phyloP scores from a whole-genome alignment of 139 green algal genomes.

The Volvox reticuliferus region DNA sequence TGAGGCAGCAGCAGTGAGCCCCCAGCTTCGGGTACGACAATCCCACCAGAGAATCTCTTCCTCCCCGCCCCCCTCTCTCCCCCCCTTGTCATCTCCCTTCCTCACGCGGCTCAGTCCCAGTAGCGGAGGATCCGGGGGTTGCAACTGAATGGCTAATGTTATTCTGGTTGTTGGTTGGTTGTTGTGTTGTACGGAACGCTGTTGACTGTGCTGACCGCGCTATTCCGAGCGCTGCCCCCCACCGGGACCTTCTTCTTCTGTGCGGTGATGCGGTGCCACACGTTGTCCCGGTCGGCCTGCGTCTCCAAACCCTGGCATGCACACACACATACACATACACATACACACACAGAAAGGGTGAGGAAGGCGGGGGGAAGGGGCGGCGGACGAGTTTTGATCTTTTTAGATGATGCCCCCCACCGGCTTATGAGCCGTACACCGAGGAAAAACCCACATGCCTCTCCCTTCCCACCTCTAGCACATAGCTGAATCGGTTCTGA shows the following conservation, averaged over 20 bases:
- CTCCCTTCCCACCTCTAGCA: slow-evolving; percentile 48
- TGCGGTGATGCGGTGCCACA: slow-evolving; percentile 62
- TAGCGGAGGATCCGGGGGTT: too few species aligned
- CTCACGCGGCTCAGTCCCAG: too few species aligned
- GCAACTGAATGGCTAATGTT: too few species aligned
- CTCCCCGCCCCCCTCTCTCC: not conserved
- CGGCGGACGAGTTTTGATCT: not conserved
- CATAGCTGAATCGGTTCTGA: slow-evolving; percentile 56
- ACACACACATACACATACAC: too few species aligned
- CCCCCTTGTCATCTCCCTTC: not conserved
- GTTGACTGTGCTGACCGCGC: not conserved
- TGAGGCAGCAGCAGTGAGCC: too few species aligned
- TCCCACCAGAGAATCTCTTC: not conserved
- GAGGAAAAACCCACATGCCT: not conserved
- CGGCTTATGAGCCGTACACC: not conserved
- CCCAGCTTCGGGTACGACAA: not conserved
- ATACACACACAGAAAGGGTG: not conserved
- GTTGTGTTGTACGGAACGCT: too few species aligned
- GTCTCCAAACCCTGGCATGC: slow-evolving; percentile 39
- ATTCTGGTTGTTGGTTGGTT: too few species aligned
- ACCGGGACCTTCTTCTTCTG: slow-evolving; percentile 21
- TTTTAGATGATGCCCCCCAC: not conserved
- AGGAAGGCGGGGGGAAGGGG: not conserved
- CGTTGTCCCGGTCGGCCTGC: slow-evolving; percentile 59
- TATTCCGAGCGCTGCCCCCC: not conserved